phyloP scores from a whole-genome alignment of 2,329 filamentous ascomycete genomes.

The Colletotrichum ledebouriae region DNA sequence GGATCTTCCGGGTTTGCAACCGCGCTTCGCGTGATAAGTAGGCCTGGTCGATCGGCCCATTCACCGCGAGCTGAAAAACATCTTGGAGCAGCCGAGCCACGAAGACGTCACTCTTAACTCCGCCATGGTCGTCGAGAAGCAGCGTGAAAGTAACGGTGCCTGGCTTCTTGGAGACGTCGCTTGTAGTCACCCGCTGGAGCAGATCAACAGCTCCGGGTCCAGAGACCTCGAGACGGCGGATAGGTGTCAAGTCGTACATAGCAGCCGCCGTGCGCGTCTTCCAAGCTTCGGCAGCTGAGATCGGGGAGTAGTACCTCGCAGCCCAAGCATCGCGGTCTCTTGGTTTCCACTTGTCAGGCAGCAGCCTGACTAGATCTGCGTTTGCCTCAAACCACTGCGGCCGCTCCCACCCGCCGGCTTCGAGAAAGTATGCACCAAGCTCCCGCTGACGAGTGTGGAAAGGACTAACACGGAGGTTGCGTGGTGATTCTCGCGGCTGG shows the following conservation, averaged over 20 bases:
- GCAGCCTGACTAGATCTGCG: slow-evolving; percentile 60
- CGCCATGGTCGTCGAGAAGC: slow-evolving; percentile 65
- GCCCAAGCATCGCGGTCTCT: slow-evolving; percentile 71
- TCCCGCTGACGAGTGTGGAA: slow-evolving; percentile 68
- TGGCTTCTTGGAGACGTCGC: slow-evolving; percentile 60
- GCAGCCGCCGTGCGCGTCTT: slow-evolving; percentile 73
- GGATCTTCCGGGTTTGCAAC: slow-evolving; percentile 56
- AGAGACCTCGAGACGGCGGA: slow-evolving; percentile 69
- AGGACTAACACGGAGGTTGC: slow-evolving; percentile 70
- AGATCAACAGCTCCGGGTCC: slow-evolving; percentile 69
- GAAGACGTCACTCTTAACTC: slow-evolving; percentile 69
- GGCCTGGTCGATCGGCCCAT: slow-evolving; percentile 65
- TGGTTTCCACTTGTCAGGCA: slow-evolving; percentile 68
- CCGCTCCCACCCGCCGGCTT: slow-evolving; percentile 72
- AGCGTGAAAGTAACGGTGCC: slow-evolving; percentile 69
- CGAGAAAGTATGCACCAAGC: slow-evolving; percentile 71
- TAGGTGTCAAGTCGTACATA: slow-evolving; percentile 73
- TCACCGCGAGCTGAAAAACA: slow-evolving; percentile 68
- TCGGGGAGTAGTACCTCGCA: slow-evolving; percentile 67
- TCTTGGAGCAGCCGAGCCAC: slow-evolving; percentile 65
- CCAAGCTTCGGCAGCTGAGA: slow-evolving; percentile 73
- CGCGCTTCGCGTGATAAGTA: slow-evolving; percentile 68
- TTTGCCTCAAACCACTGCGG: slow-evolving; percentile 74
- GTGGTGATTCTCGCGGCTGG: slow-evolving; percentile 68
- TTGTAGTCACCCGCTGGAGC: slow-evolving; percentile 66